Evolutionary conservation across 331 rosid genomes (phyloP).

Genomic region (Quercus lobata): DNA sequence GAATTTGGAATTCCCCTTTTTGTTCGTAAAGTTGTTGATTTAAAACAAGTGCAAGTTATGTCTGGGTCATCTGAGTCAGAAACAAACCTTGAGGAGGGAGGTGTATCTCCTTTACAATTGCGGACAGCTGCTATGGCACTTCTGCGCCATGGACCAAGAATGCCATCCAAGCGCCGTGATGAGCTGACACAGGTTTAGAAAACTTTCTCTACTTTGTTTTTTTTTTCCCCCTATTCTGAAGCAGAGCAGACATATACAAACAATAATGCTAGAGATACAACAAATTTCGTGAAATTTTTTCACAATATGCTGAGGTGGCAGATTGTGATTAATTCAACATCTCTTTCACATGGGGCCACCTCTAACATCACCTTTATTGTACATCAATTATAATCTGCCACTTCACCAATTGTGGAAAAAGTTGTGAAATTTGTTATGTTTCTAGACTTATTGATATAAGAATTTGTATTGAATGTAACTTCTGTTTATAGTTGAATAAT

Average conservation of each 20-base stretch:
- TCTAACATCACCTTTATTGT: too few relatives aligned
- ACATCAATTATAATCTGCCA: too few relatives aligned
- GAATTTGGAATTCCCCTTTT: constrained; percentile 94
- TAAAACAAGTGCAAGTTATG: constrained; percentile 28
- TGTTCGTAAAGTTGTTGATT: constrained; percentile 66
- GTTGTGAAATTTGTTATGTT: too few relatives aligned
- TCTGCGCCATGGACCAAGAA: constrained; percentile 81
- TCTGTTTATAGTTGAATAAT: constrained; percentile 3
- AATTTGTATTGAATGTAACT: not conserved
- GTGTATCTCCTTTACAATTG: constrained; percentile 88
- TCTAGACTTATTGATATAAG: not conserved
- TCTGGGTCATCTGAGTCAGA: constrained; percentile 27
- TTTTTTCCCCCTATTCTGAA: not conserved
- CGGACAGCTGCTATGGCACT: constrained; percentile 96
- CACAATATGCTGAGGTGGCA: too few relatives aligned
- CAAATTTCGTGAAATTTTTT: too few relatives aligned
- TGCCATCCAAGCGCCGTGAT: constrained; percentile 74
- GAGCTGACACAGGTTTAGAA: constrained; percentile 68
- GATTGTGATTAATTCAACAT: too few relatives aligned
- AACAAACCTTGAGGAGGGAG: constrained; percentile 45
- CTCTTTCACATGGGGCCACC: too few relatives aligned
- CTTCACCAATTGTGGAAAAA: too few relatives aligned
- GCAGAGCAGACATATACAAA: not conserved
- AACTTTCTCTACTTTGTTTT: not conserved
- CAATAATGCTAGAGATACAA: too few relatives aligned